Evolutionary conservation across 371 early-diverging fungal species (phyloP), one percentile per base, ranked within the genome.

Genomic region (Funneliformis caledonium): DNA sequence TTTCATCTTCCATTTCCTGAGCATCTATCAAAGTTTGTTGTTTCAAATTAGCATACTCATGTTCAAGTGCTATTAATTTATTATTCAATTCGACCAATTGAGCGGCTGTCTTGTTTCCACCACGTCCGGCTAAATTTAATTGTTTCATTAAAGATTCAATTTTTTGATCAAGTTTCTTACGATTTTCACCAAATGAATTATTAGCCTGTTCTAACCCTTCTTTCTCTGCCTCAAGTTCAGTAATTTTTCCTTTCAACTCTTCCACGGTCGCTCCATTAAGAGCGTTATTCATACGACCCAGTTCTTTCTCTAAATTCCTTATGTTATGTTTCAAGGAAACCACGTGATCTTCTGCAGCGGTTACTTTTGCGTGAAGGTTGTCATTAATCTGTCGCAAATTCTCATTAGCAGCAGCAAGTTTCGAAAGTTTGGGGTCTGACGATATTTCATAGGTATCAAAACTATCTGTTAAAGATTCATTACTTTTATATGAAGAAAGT

Each of bases 131-230:
- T 22, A 16, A 16, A 60, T 80, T 12, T 26, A 80, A 56, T 72
- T 69, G 72, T 47, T 60, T 43, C 45, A 69, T 4, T 61, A 80
- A 72, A 42, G 80, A 69, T 37, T 80, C 72, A 19, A 80, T 31
- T 22, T 59, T 80, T 72, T 80, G 80, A 47, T 80, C 80, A 45
- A 80, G 80, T 37, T 60, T 80, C 37, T 48, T 65, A 60, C 80
- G 56, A 10, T 80, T 72, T 80, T 80, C 72, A 47, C 6, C 16
- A 67, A 77, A 77, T 26, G 50, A 16, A 1, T 69, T 31, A 59
- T 68, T 59, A 26, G 80, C 50, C 43, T 79, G 50, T 33, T 79
- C 72, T 33, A 79, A 70, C 31, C 72, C 56, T 59, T 79, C 80
- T 68, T 72, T 68, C 60, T 70, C 80, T 6, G 68, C 56, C 26